Evolutionary conservation across 768 basidiomycete genomes (phyloP).

Genomic region (Lanmaoa rubissima): DNA sequence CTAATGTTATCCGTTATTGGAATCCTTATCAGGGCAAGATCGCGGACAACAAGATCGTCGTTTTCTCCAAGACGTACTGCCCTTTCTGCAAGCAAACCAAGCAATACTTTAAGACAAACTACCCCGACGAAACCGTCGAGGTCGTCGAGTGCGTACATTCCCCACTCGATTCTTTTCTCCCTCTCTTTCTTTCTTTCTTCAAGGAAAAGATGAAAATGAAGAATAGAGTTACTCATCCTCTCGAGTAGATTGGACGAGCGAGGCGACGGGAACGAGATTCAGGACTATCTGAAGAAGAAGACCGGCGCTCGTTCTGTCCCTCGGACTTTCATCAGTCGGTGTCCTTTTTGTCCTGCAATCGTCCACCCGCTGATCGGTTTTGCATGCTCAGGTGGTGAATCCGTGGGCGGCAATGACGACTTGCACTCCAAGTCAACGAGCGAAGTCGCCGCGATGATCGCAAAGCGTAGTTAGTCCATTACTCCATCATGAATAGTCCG

Average conservation of each 20-base stretch:
- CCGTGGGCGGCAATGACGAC: constrained; percentile 22
- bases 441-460: constrained; percentile 12
- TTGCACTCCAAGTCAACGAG: constrained; percentile 6
- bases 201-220: not conserved
- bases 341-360: not conserved
- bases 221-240: not conserved
- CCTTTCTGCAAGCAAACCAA: constrained; percentile 53
- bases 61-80: constrained; percentile 63
- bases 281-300: constrained; percentile 60
- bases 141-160: constrained; percentile 46
- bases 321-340: constrained; percentile 70
- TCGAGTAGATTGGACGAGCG: constrained; percentile 49
- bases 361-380: not conserved
- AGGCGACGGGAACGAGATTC: constrained; percentile 61
- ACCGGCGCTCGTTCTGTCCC: constrained; percentile 74
- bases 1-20: constrained; percentile 36
- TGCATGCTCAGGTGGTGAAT: constrained; percentile 13
- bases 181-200: not conserved
- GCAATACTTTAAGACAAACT: constrained; percentile 40
- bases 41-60: constrained; percentile 46
- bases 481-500: no score
- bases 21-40: constrained; percentile 45
- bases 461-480: not conserved
- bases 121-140: constrained; percentile 35
- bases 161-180: not conserved